phyloP scores from a whole-genome alignment of 768 basidiomycete genomes.

The Mycena belliarum region DNA sequence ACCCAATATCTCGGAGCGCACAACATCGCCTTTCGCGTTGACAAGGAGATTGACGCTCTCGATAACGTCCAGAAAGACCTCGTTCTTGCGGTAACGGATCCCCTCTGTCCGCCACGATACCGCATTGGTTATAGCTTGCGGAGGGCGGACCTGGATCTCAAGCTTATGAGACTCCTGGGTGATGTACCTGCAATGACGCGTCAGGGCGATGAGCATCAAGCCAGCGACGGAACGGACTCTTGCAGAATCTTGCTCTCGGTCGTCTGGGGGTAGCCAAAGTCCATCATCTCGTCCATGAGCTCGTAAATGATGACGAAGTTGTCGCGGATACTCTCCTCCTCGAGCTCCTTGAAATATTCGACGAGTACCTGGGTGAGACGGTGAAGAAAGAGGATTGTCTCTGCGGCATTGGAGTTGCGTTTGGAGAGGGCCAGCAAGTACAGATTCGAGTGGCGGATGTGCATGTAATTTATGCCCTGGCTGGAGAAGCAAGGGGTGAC shows the following conservation, averaged over 20 bases:
- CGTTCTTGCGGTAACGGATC: slow-evolving; percentile 96
- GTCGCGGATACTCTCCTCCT: slow-evolving; percentile 98
- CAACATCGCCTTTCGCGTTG: slow-evolving; percentile 95
- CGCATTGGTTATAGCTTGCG: slow-evolving; percentile 96
- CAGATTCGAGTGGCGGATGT: slow-evolving; percentile 96
- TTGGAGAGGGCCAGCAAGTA: slow-evolving; percentile 96
- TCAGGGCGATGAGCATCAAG: neutral
- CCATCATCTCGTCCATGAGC: slow-evolving; percentile 99
- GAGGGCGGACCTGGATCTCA: slow-evolving; percentile 88
- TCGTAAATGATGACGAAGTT: slow-evolving; percentile 99
- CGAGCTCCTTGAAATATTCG: slow-evolving; percentile 99
- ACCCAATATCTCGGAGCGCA: slow-evolving; percentile 96
- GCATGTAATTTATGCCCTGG: slow-evolving; percentile 97
- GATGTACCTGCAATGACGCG: slow-evolving; percentile 67
- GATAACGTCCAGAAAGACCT: slow-evolving; percentile 97
- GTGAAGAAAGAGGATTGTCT: slow-evolving; percentile 95
- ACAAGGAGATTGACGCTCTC: slow-evolving; percentile 90
- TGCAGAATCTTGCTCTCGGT: slow-evolving; percentile 99
- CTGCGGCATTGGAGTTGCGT: slow-evolving; percentile 93
- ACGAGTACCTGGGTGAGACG: slow-evolving; percentile 89
- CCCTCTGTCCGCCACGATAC: slow-evolving; percentile 99
- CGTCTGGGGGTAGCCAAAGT: slow-evolving; percentile 98
- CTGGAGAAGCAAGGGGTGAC: slow-evolving; percentile 95
- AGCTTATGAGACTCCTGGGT: slow-evolving; percentile 98
- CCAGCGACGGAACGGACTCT: slow-evolving; percentile 59